phyloP scores from a whole-genome alignment of 768 basidiomycete species.

The Termitomyces sp. region DNA sequence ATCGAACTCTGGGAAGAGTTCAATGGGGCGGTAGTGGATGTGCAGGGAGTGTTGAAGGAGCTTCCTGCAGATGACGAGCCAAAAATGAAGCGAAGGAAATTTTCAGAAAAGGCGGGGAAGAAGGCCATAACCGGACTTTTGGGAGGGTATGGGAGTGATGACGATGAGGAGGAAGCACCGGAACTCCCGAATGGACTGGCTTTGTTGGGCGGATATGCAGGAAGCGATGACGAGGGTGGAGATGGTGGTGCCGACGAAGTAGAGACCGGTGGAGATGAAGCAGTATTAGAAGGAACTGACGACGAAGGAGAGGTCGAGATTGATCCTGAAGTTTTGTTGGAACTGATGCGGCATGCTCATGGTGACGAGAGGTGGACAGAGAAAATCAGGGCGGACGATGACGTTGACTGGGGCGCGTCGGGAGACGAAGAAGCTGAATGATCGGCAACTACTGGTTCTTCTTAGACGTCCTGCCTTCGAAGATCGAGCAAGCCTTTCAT shows the following conservation, averaged over 20 bases:
- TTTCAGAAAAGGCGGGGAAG: slow-evolving; percentile 49
- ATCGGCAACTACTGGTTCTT: too few species aligned
- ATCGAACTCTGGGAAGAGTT: slow-evolving; percentile 79
- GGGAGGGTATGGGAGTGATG: slow-evolving; percentile 57
- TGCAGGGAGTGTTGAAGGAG: slow-evolving; percentile 40
- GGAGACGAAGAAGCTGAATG: slow-evolving; percentile 24
- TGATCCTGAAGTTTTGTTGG: slow-evolving; percentile 38
- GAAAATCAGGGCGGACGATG: slow-evolving; percentile 34
- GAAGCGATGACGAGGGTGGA: slow-evolving; percentile 38
- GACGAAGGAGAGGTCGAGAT: slow-evolving; percentile 27
- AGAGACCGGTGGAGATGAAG: slow-evolving; percentile 25
- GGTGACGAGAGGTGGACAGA: slow-evolving; percentile 23
- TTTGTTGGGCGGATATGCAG: slow-evolving; percentile 40
- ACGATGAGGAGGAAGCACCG: slow-evolving; percentile 31
- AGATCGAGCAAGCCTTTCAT: slow-evolving; percentile 86
- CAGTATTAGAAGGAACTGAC: slow-evolving; percentile 13
- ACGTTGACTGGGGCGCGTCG: slow-evolving; percentile 50
- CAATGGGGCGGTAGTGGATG: slow-evolving; percentile 55
- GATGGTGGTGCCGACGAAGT: slow-evolving; percentile 27
- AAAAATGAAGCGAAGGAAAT: slow-evolving; percentile 51
- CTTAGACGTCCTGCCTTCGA: slow-evolving; percentile 66
- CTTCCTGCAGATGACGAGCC: slow-evolving; percentile 27
- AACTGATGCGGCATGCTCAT: slow-evolving; percentile 36
- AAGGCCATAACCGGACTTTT: slow-evolving; percentile 55
- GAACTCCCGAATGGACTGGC: slow-evolving; percentile 31